Percentiles rank a stretch among this genome's conserved stretches.
These are phyloP conservation scores for Rhexocercosporidium sp. DNA, from an alignment of 2,329 filamentous ascomycete genomes.

Conservation along the genomic window DNA sequence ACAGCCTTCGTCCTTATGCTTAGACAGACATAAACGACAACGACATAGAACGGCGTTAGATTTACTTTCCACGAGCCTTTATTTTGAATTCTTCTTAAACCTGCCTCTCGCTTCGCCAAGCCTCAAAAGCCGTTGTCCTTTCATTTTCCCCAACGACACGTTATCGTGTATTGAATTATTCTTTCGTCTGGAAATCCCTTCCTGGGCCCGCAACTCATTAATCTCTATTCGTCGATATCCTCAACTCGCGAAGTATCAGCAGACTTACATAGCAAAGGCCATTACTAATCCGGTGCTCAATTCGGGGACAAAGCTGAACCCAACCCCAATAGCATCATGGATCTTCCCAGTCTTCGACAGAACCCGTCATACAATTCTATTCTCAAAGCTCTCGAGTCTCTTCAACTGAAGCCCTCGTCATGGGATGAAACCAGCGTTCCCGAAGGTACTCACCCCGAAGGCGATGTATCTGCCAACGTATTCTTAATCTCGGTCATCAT, in stretches of 20 bases:
- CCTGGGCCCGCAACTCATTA: too few relatives aligned
- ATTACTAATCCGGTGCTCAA: too few relatives aligned
- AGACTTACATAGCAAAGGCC: too few relatives aligned
- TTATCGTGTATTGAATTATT: not conserved
- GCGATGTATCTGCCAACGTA: slow-evolving; percentile 59
- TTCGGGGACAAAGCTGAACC: too few relatives aligned
- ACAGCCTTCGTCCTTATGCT: not conserved
- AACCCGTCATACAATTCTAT: slow-evolving; percentile 13
- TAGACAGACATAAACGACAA: not conserved
- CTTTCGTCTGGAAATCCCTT: not conserved
- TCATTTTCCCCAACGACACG: not conserved
- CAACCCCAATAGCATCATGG: not conserved
- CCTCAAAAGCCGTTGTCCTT: too few relatives aligned
- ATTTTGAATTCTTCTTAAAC: not conserved
- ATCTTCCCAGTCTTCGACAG: not conserved
- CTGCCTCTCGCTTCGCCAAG: not conserved
- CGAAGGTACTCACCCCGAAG: slow-evolving; percentile 44
- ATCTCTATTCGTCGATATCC: too few relatives aligned
- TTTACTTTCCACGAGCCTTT: not conserved
- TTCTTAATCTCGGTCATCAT: slow-evolving; percentile 75
- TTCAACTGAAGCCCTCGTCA: slow-evolving; percentile 14
- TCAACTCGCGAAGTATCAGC: too few relatives aligned
- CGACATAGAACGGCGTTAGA: not conserved
- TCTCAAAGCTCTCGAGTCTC: not conserved
- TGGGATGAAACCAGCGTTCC: slow-evolving; percentile 1